These are phyloP conservation scores for Peniophora sp. DNA, from an alignment of 1,284 basidiomycete species.

Conservation along the genomic window DNA sequence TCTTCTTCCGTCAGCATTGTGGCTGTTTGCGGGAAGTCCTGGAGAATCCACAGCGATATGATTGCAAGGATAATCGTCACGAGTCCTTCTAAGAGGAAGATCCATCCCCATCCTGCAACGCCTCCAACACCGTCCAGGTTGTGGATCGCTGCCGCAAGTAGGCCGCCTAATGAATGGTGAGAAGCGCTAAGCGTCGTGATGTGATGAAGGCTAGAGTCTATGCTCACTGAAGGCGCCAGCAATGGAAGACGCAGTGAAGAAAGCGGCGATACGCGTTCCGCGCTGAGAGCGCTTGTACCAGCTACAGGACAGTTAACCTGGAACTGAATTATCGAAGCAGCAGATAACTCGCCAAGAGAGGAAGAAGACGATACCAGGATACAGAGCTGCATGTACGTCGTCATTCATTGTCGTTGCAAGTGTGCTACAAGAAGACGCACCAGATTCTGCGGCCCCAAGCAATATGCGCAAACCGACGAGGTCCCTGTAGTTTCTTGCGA, in stretches of 20 bases:
- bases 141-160: conserved; percentile 56
- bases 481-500: conserved; percentile 22
- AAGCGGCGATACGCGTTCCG: conserved; percentile 56
- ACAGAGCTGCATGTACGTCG: conserved; percentile 26
- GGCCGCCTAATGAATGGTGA: conserved; percentile 43
- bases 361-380: conserved; percentile 30
- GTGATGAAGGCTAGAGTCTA: conserved; percentile 1
- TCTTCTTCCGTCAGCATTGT: conserved; percentile 44
- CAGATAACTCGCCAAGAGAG: conserved; percentile 22
- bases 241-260: conserved; percentile 65
- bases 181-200: background rate
- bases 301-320: conserved; percentile 12
- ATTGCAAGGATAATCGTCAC: conserved; percentile 41
- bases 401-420: too few relatives aligned
- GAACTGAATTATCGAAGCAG: too few relatives aligned
- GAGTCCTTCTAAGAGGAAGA: conserved; percentile 69
- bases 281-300: conserved; percentile 57
- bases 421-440: background rate
- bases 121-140: conserved; percentile 65
- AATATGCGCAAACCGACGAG: conserved; percentile 48
- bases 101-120: conserved; percentile 55
- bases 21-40: conserved; percentile 56
- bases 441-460: conserved; percentile 39
- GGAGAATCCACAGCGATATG: conserved; percentile 45
- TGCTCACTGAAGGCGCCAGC: conserved; percentile 60